These are phyloP conservation scores for Trichoderma arundinaceum DNA, from an alignment of 2,329 filamentous ascomycete species.

Conservation along the genomic window DNA sequence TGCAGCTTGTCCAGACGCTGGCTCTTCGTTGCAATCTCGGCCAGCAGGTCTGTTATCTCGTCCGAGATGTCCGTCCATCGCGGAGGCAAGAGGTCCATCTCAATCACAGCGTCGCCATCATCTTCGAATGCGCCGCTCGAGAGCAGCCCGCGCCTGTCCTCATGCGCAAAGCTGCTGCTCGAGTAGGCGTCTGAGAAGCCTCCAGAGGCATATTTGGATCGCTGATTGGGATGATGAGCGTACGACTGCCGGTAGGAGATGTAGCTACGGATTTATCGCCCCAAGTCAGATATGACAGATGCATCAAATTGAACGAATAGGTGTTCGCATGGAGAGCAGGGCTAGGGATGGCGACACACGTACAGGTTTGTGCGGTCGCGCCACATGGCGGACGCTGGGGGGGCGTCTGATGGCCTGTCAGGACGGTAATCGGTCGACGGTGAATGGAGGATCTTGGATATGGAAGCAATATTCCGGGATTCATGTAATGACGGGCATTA, in stretches of 20 bases:
- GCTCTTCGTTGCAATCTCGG: slow-evolving; percentile 80
- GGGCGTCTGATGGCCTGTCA: slow-evolving; percentile 39
- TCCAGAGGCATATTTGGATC: slow-evolving; percentile 68
- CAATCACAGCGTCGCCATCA: slow-evolving; percentile 92
- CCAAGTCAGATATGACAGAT: slow-evolving; percentile 29
- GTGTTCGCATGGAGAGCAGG: background rate
- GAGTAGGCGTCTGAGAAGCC: slow-evolving; percentile 66
- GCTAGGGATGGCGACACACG: slow-evolving; percentile 39
- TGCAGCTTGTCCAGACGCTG: slow-evolving; percentile 88
- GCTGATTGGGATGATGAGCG: slow-evolving; percentile 89
- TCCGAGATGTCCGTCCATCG: slow-evolving; percentile 96
- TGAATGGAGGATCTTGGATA: slow-evolving; percentile 28
- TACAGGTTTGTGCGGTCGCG: slow-evolving; percentile 99
- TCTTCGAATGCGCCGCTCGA: slow-evolving; percentile 78
- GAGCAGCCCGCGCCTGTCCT: slow-evolving; percentile 78
- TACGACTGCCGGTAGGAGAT: slow-evolving; percentile 99
- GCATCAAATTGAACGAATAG: slow-evolving; percentile 1
- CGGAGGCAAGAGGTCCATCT: slow-evolving; percentile 96
- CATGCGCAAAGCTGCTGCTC: slow-evolving; percentile 52
- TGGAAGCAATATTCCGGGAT: slow-evolving; percentile 34
- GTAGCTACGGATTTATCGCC: slow-evolving; percentile 63
- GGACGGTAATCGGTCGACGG: slow-evolving; percentile 28
- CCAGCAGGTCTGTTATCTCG: slow-evolving; percentile 83
- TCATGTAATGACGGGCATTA: slow-evolving; percentile 22
- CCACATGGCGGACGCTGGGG: slow-evolving; percentile 79